Base-by-base conservation (phyloP, 495 filamentous ascomycete genomes). In the Trichoderma parareesei region DNA sequence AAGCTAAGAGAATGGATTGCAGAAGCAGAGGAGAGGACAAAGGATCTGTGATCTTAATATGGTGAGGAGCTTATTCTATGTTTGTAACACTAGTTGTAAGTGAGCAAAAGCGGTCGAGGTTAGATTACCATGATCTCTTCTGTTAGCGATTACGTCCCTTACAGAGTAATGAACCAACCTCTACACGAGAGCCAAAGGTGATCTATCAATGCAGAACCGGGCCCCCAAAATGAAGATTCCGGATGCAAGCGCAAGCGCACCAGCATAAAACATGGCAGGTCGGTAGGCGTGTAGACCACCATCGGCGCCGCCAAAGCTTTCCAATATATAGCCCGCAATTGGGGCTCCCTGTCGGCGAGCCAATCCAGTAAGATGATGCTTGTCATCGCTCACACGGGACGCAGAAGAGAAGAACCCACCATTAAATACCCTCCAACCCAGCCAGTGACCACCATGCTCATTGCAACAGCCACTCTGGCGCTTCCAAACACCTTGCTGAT, bases 371-470 rank as follows among this genome's bases (percentile, higher is more conserved):
- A 57, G 37, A 38, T 4, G 61, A 64, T 9, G 60, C 38, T 41
- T 9, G 33, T 59, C 20, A 55, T 11, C 64, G 41, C 49, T 66
- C 11, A 42, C 5, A 27, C 42, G 38, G 66, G 37, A 65, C 62
- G 14, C 8, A 65, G 48, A 35, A 46, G 60, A 55, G 60, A 33
- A 37, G 11, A 49, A 18, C 75, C 68, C 67, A 79, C 81, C 75
- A 86, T 69, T 33, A 86, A 73, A 71, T 86, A 86, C 1, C 83
- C 83, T 5, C 81, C 84, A 57, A 77, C 75, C 84, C 83, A 87
- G 1, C 84, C 81, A 10, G 81, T 85, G 1, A 85, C 79, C 61
- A 83, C 75, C 84, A 87, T 87, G 0, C 82, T 81, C 80, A 87
- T 84, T 0, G 79, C 84, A 27, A 85, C 79, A 44, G 79, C 74